Percentiles rank a stretch among this genome's conserved stretches.
Conservation (phyloP, 2,329 filamentous ascomycete genomes). For the Xylaria sp. region DNA sequence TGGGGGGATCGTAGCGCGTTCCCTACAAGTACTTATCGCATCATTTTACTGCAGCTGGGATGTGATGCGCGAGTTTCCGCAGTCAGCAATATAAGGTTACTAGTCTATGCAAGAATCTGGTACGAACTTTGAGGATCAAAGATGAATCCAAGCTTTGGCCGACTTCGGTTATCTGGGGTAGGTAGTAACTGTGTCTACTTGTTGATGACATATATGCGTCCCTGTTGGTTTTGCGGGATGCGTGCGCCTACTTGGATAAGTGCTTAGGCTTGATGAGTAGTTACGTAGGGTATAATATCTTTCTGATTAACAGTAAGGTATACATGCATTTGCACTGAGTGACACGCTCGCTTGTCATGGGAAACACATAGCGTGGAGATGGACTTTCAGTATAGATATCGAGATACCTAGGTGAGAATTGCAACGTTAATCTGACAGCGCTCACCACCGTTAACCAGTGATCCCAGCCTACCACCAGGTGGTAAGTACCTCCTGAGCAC, state of each 20-base stretch:
- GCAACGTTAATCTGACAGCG: too few relatives aligned
- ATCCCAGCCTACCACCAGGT: not conserved
- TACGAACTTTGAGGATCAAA: not conserved
- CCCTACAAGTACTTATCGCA: conserved; percentile 4
- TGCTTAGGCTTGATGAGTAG: not conserved
- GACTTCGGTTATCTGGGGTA: conserved; percentile 15
- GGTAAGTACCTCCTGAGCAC: not conserved
- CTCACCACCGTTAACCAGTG: too few relatives aligned
- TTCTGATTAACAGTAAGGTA: conserved; percentile 6
- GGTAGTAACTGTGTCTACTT: not conserved
- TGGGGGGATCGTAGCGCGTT: conserved; percentile 3
- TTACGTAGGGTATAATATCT: conserved; percentile 4
- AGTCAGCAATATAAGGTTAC: conserved; percentile 19
- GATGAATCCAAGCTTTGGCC: conserved; percentile 17
- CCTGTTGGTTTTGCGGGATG: conserved; percentile 14
- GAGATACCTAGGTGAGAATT: not conserved
- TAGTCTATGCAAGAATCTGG: conserved; percentile 1
- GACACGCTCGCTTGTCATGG: not conserved
- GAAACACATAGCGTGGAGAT: conserved; percentile 8
- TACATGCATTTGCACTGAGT: conserved; percentile 9
- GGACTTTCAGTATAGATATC: not conserved
- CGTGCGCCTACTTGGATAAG: not conserved
- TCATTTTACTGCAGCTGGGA: conserved; percentile 10
- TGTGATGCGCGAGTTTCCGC: conserved; percentile 14
- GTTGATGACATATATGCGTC: conserved; percentile 15